Evolutionary conservation across 139 green algal genomes (phyloP).

Genomic region (Chlorella sorokiniana): DNA sequence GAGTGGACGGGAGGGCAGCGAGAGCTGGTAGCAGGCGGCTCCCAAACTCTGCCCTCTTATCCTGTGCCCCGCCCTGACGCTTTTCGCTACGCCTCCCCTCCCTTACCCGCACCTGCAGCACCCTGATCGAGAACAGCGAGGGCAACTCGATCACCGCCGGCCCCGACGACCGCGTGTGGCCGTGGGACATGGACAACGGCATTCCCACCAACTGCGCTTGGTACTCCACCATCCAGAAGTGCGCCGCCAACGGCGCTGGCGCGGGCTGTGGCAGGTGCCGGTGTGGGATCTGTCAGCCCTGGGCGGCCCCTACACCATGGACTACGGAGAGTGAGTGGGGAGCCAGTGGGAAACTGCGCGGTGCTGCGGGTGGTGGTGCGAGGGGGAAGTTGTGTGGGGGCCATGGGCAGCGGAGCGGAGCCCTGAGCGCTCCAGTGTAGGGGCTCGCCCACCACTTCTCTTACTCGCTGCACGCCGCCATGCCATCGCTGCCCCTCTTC

Average conservation of each 20-base stretch:
- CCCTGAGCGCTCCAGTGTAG: too few species aligned
- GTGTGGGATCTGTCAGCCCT: background rate
- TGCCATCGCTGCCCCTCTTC: too few species aligned
- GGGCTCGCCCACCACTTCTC: too few species aligned
- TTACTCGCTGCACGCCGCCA: too few species aligned
- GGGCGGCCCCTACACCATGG: constrained; percentile 11
- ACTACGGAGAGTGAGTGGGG: background rate
- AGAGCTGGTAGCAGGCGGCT: too few species aligned
- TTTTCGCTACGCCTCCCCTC: too few species aligned
- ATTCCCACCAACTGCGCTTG: constrained; percentile 28
- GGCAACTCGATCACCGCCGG: background rate
- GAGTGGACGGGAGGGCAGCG: too few species aligned
- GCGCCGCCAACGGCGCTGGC: background rate
- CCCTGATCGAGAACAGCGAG: constrained; percentile 32
- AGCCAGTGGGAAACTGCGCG: background rate
- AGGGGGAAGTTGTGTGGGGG: too few species aligned
- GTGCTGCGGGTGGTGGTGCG: too few species aligned
- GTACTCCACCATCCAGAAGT: background rate
- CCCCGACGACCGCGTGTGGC: constrained; percentile 14
- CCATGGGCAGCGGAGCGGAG: too few species aligned
- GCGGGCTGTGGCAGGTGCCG: constrained; percentile 17
- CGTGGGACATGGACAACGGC: constrained; percentile 39
- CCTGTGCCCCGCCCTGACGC: too few species aligned
- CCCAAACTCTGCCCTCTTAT: too few species aligned
- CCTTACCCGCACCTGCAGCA: background rate